Evolutionary conservation across 2,329 filamentous ascomycete genomes (phyloP).

Genomic region (Raffaelea ambrosiae): DNA sequence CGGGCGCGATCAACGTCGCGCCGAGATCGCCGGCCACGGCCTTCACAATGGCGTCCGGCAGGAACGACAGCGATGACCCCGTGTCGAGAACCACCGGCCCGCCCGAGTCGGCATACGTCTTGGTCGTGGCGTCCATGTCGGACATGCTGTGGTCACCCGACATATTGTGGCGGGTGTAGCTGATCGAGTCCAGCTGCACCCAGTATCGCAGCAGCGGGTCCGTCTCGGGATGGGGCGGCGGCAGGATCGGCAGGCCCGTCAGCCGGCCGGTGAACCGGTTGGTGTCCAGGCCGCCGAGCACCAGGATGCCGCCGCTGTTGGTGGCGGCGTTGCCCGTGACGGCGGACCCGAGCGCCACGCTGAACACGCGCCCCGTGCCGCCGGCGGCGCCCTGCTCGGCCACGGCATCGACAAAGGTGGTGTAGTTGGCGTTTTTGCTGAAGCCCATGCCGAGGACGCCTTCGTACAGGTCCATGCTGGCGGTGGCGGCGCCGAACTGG

Average conservation of each 20-base stretch:
- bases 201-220: slow-evolving; percentile 22
- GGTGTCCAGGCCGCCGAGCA: slow-evolving; percentile 32
- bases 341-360: slow-evolving; percentile 14
- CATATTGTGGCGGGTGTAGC: slow-evolving; percentile 14
- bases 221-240: slow-evolving; percentile 15
- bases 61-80: slow-evolving; percentile 39
- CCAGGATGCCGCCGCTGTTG: slow-evolving; percentile 13
- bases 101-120: slow-evolving; percentile 13
- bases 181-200: slow-evolving; percentile 21
- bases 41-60: slow-evolving; percentile 33
- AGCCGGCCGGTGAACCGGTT: slow-evolving; percentile 36
- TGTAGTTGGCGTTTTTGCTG: slow-evolving; percentile 17
- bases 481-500: slow-evolving; percentile 21
- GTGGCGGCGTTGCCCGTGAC: slow-evolving; percentile 8
- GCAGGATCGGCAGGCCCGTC: slow-evolving; percentile 32
- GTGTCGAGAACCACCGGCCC: slow-evolving; percentile 35
- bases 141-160: not conserved
- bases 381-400: slow-evolving; percentile 17
- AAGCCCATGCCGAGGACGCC: slow-evolving; percentile 24
- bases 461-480: slow-evolving; percentile 19
- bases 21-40: slow-evolving; percentile 35
- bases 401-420: slow-evolving; percentile 21
- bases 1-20: not conserved
- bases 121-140: slow-evolving; percentile 1
- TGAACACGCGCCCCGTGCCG: slow-evolving; percentile 12